Percentiles rank a stretch among this genome's conserved stretches.
Conservation (phyloP, 805 yeast genomes). For the Candida yuanshanica region DNA sequence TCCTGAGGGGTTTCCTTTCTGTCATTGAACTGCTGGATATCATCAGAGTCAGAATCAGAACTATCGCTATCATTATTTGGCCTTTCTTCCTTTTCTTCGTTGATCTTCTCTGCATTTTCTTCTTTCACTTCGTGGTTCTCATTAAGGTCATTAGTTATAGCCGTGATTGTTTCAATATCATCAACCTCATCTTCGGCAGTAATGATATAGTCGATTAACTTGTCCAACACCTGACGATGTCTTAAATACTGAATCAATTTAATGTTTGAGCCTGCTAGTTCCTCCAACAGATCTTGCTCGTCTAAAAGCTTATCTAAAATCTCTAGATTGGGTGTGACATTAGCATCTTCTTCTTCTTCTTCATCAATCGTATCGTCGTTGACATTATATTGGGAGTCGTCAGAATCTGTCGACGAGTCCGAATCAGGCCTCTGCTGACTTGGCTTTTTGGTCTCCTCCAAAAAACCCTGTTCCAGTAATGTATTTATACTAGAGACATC, state of each 20-base stretch:
- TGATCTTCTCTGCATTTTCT: background rate
- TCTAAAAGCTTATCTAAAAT: slow-evolving; percentile 58
- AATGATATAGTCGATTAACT: slow-evolving; percentile 63
- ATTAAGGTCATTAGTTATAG: slow-evolving; percentile 9
- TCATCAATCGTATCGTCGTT: slow-evolving; percentile 26
- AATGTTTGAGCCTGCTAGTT: slow-evolving; percentile 63
- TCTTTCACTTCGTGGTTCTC: slow-evolving; percentile 2
- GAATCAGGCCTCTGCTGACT: slow-evolving; percentile 21
- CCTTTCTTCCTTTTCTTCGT: slow-evolving; percentile 14
- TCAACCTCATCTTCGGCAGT: slow-evolving; percentile 23
- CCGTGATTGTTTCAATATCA: background rate
- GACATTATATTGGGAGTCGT: slow-evolving; percentile 13
- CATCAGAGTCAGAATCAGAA: slow-evolving; percentile 27
- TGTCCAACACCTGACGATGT: slow-evolving; percentile 66
- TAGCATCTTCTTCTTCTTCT: slow-evolving; percentile 29
- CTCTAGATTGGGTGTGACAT: slow-evolving; percentile 35
- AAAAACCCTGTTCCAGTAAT: slow-evolving; percentile 32
- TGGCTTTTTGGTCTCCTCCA: slow-evolving; percentile 39
- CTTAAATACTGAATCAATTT: slow-evolving; percentile 74
- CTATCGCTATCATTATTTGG: slow-evolving; percentile 19
- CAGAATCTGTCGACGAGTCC: slow-evolving; percentile 16
- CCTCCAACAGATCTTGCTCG: slow-evolving; percentile 70
- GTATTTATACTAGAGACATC: slow-evolving; percentile 50
- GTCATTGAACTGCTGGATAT: slow-evolving; percentile 16
- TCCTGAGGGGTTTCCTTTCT: slow-evolving; percentile 33